Evolutionary conservation across 2,329 filamentous ascomycete species (phyloP), one percentile per base, ranked within the genome.

Genomic region (Macrophomina phaseolina): DNA sequence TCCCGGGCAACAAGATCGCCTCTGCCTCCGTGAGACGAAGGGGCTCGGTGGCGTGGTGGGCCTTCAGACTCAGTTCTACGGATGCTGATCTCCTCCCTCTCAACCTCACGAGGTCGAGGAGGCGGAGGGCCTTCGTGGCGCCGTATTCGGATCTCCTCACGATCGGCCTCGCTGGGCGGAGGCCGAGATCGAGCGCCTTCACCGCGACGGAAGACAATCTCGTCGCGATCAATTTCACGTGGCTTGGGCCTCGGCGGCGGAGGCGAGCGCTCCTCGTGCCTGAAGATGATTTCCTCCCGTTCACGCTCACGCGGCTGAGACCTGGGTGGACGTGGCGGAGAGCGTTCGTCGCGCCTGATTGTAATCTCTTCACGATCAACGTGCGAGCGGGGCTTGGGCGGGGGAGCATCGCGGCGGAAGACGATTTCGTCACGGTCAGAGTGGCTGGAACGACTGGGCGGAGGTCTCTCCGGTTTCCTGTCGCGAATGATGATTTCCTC

Each of bases 131-230:
- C 73, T 67, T 79, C 79, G 36, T 75, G 77, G 23, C 79, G 75
- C 64, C 81, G 73, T 75, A 85, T 83, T 67, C 81, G 79, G 66
- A 85, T 80, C 69, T 85, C 82, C 65, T 85, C 83, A 36, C 76
- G 73, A 38, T 78, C 76, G 55, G 75, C 73, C 65, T 78, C 76
- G 68, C 76, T 76, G 12, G 75, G 74, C 38, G 75, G 72, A 32
- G 73, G 73, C 42, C 75, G 71, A 9, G 70, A 72, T 61, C 68
- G 32, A 49, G 73, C 68, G 18, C 81, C 78, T 68, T 81, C 77
- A 53, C 79, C 79, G 66, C 78, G 77, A 56, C 81, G 78, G 70
- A 82, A 81, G 64, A 77, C 74, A 66, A 82, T 82, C 48, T 81
- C 78, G 28, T 80, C 77, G 23, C 77, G 74, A 68, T 78, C 73